These are phyloP conservation scores for Tephrocybe sp. DNA, from an alignment of 768 basidiomycete species.

Conservation along the genomic window DNA sequence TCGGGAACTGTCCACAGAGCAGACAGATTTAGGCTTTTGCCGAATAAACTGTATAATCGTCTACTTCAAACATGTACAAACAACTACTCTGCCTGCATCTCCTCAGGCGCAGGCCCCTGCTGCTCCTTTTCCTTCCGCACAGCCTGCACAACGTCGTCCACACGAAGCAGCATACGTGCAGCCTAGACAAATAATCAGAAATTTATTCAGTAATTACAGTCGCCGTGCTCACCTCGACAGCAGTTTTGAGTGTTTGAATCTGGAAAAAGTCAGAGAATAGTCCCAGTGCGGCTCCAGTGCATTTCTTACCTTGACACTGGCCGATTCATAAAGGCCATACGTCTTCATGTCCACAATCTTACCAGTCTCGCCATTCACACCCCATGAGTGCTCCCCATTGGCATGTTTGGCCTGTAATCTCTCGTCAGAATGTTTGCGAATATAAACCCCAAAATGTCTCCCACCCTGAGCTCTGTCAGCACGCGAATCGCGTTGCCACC, in stretches of 20 bases:
- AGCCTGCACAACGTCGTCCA: slow-evolving; percentile 94
- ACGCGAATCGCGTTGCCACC: slow-evolving; percentile 94
- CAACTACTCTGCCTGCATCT: slow-evolving; percentile 36
- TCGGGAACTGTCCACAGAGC: slow-evolving; percentile 13
- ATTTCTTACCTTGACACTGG: slow-evolving; percentile 79
- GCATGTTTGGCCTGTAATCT: slow-evolving; percentile 84
- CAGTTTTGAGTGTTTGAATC: slow-evolving; percentile 96
- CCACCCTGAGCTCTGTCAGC: slow-evolving; percentile 87
- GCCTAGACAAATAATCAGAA: slow-evolving; percentile 42
- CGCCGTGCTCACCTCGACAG: slow-evolving; percentile 67
- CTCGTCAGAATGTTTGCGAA: slow-evolving; percentile 3
- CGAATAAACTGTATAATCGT: slow-evolving; percentile 35
- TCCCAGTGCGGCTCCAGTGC: too few species aligned
- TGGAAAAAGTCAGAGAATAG: slow-evolving; percentile 20
- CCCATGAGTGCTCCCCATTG: slow-evolving; percentile 86
- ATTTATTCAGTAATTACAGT: not conserved
- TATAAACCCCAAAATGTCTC: slow-evolving; percentile 26
- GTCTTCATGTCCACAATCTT: slow-evolving; percentile 94
- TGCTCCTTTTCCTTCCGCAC: slow-evolving; percentile 70
- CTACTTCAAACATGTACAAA: slow-evolving; percentile 7
- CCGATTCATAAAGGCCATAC: slow-evolving; percentile 93
- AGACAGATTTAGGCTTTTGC: slow-evolving; percentile 40
- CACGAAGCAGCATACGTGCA: slow-evolving; percentile 85
- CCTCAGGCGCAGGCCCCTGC: slow-evolving; percentile 50
- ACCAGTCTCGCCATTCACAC: slow-evolving; percentile 94